Percentiles rank a stretch among this genome's conserved stretches.
Evolutionary conservation across 495 filamentous ascomycete species (phyloP).

Genomic region (Aspergillus wentii): DNA sequence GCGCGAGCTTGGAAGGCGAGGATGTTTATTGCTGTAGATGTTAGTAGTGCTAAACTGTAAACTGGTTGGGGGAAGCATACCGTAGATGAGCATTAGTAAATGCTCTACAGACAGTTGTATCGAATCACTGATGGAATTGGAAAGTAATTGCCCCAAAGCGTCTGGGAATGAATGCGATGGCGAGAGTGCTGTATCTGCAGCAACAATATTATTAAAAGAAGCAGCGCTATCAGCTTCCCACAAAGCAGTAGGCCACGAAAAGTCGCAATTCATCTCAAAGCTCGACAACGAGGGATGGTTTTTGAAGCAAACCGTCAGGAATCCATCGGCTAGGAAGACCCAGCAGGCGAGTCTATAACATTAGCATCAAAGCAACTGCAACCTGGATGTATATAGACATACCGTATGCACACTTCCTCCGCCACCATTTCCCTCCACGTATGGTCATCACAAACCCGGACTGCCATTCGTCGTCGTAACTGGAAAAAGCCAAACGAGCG

Average conservation of each 20-base stretch:
- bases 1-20: conserved; percentile 26
- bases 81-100: conserved; percentile 32
- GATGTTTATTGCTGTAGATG: conserved; percentile 23
- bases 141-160: conserved; percentile 21
- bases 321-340: conserved; percentile 35
- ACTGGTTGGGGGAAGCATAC: conserved; percentile 14
- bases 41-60: conserved; percentile 1
- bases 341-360: conserved; percentile 26
- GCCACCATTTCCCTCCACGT: conserved; percentile 24
- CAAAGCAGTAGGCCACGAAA: conserved; percentile 31
- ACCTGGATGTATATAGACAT: conserved; percentile 1
- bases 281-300: conserved; percentile 29
- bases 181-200: conserved; percentile 1
- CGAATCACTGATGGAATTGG: conserved; percentile 9
- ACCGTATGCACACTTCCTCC: conserved; percentile 34
- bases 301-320: conserved; percentile 36
- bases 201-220: conserved; percentile 21
- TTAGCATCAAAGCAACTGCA: background rate
- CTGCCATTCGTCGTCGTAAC: conserved; percentile 16
- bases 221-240: conserved; percentile 32
- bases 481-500: conserved; percentile 29
- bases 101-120: conserved; percentile 27
- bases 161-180: conserved; percentile 23
- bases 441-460: conserved; percentile 14
- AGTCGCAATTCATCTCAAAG: conserved; percentile 34